Evolutionary conservation across 1,284 basidiomycete species (phyloP), one percentile per base, ranked within the genome.

Genomic region (Ceratobasidium sp.): DNA sequence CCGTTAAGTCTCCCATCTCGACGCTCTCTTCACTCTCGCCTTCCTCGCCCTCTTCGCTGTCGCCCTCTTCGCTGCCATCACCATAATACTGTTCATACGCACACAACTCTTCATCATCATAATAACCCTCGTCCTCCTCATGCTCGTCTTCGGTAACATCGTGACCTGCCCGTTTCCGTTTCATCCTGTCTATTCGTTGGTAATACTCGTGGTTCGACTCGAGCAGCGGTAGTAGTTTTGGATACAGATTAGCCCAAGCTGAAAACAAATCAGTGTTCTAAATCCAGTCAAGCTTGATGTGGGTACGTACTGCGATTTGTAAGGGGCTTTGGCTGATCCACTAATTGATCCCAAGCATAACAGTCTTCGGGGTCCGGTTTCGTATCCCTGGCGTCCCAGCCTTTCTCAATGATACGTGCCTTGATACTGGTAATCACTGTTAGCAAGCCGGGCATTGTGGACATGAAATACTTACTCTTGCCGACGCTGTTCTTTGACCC

Each of bases 101-200:
- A 82, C 87, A 17, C 84, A 86, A n/a, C 88, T 94, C 80, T 82
- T 89, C 68, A 88, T 94, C 82, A 83, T 92, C 78, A 87, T 94
- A 77, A 86, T 91, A 82, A 91, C 91, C 17, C 86, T 88, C 4
- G 84, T 88, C 75, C 92, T 93, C 83, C 87, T 88, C 80, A 66
- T n/a, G n/a, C n/a, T 75, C 10, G 78, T 79, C 38, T 17, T 48
- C 20, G 52, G n/a, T n/a, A n/a, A n/a, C n/a, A n/a, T n/a, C n/a
- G n/a, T n/a, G n/a, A n/a, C n/a, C n/a, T n/a, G n/a, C n/a, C n/a
- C n/a, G n/a, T n/a, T n/a, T n/a, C n/a, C n/a, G 9, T n/a, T 54
- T 54, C 52, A 20, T 54, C 52, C 9, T n/a, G 52, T 54, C 9
- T 54, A 13, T 20, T 54, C 52, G 52, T 54, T 23, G 20, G 23